phyloP scores from a whole-genome alignment of 306 rosid genomes.

The Dicorynia guianensis region DNA sequence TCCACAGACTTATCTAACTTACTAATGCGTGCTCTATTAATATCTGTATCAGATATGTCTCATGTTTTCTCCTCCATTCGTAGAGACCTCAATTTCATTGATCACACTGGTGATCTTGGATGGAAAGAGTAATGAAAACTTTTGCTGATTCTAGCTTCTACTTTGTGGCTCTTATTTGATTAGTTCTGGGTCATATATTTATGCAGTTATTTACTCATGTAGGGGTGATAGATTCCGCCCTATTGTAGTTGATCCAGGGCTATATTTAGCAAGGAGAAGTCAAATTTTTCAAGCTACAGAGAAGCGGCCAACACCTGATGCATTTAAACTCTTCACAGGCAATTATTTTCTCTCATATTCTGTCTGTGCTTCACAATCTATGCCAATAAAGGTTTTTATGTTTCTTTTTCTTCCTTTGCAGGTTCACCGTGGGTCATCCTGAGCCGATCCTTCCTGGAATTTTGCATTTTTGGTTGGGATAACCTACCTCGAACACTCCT shows the following conservation, averaged over 20 bases:
- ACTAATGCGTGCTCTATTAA: slow-evolving; percentile 33
- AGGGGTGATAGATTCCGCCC: slow-evolving; percentile 82
- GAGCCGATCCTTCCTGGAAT: slow-evolving; percentile 84
- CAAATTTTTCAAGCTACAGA: slow-evolving; percentile 93
- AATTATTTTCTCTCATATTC: slow-evolving; percentile 43
- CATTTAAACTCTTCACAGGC: slow-evolving; percentile 94
- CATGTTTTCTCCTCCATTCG: slow-evolving; percentile 83
- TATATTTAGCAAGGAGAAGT: slow-evolving; percentile 88
- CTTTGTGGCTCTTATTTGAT: slow-evolving; percentile 19
- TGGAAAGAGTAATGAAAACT: slow-evolving; percentile 88
- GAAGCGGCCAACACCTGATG: slow-evolving; percentile 82
- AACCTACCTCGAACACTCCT: slow-evolving; percentile 85
- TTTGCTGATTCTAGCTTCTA: slow-evolving; percentile 29
- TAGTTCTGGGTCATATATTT: slow-evolving; percentile 36
- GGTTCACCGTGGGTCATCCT: slow-evolving; percentile 95
- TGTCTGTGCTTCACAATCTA: slow-evolving; percentile 16
- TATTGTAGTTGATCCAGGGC: slow-evolving; percentile 82
- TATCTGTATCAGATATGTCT: slow-evolving; percentile 71
- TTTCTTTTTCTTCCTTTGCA: slow-evolving; percentile 55
- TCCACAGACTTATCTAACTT: not conserved
- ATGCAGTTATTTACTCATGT: slow-evolving; percentile 39
- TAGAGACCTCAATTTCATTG: slow-evolving; percentile 88
- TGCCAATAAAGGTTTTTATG: not conserved
- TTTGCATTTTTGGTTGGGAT: slow-evolving; percentile 94
- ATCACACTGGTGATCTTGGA: slow-evolving; percentile 92